Conservation (phyloP, 805 yeast species). For the Candida andamanensis region DNA sequence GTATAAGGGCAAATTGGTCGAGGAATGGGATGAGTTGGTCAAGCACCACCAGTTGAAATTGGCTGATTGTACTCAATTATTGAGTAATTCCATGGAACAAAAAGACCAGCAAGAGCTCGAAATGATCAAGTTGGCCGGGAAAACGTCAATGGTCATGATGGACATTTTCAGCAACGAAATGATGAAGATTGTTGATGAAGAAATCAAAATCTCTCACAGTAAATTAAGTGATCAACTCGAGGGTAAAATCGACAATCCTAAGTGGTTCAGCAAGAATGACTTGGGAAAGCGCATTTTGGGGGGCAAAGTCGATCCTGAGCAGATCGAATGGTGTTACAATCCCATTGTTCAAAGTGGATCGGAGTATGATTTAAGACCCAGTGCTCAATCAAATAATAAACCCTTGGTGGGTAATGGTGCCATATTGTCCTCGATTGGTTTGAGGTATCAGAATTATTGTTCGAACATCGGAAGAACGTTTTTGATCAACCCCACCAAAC, state of each 20-base stretch:
- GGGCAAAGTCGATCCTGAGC: constrained; percentile 56
- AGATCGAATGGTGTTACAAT: constrained; percentile 88
- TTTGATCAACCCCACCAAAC: constrained; percentile 80
- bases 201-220: constrained; percentile 64
- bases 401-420: constrained; percentile 66
- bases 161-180: constrained; percentile 80
- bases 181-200: constrained; percentile 85
- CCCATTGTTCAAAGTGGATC: constrained; percentile 91
- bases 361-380: constrained; percentile 74
- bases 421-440: constrained; percentile 76
- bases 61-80: constrained; percentile 46
- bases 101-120: constrained; percentile 79
- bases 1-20: constrained; percentile 78
- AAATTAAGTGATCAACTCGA: constrained; percentile 74
- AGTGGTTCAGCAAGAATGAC: constrained; percentile 53
- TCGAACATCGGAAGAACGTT: constrained; percentile 85
- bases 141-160: constrained; percentile 75
- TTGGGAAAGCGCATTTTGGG: constrained; percentile 53
- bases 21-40: constrained; percentile 62
- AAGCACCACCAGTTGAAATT: constrained; percentile 27
- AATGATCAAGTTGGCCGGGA: constrained; percentile 63
- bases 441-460: constrained; percentile 84
- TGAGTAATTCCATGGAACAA: constrained; percentile 55
- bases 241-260: constrained; percentile 69
- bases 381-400: constrained; percentile 69